A percentile compares a stretch with the other conserved stretches of the same genome.
Evolutionary conservation across 116 monocot genomes (phyloP).

Genomic region (Phalaenopsis hybrid): DNA sequence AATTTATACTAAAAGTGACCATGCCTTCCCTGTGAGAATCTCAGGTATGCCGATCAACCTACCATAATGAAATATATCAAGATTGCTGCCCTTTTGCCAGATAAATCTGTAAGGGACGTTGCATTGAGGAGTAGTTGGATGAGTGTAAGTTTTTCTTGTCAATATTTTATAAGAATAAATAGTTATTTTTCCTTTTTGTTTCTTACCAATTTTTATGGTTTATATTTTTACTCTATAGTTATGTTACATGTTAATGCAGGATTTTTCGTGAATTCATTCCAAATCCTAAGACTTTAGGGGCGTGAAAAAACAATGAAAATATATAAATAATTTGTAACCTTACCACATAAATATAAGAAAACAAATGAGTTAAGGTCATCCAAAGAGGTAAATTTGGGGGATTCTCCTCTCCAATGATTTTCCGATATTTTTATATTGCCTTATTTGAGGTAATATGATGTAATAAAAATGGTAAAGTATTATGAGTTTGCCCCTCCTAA

Average conservation of each 20-base stretch:
- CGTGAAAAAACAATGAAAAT: neutral
- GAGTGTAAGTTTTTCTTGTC: constrained; percentile 21
- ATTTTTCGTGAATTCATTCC: neutral
- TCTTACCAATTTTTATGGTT: neutral
- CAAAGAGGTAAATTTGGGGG: no score
- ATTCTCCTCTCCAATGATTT: no score
- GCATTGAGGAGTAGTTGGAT: constrained; percentile 41
- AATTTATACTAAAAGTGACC: neutral
- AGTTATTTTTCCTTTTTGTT: neutral
- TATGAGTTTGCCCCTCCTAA: no score
- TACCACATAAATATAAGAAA: neutral
- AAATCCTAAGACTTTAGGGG: neutral
- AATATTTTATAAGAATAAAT: neutral
- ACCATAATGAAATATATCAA: constrained; percentile 67
- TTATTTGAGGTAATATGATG: no score
- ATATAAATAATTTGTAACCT: neutral
- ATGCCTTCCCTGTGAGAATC: constrained; percentile 2
- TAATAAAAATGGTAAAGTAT: no score
- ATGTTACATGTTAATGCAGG: neutral
- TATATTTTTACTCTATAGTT: neutral
- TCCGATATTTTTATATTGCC: no score
- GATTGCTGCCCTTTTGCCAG: constrained; percentile 43
- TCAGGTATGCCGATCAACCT: constrained; percentile 39
- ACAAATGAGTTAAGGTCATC: neutral
- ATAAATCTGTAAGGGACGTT: constrained; percentile 54